phyloP scores from a whole-genome alignment of 352 stramenopile genomes.

The Pythium aphanidermatum region DNA sequence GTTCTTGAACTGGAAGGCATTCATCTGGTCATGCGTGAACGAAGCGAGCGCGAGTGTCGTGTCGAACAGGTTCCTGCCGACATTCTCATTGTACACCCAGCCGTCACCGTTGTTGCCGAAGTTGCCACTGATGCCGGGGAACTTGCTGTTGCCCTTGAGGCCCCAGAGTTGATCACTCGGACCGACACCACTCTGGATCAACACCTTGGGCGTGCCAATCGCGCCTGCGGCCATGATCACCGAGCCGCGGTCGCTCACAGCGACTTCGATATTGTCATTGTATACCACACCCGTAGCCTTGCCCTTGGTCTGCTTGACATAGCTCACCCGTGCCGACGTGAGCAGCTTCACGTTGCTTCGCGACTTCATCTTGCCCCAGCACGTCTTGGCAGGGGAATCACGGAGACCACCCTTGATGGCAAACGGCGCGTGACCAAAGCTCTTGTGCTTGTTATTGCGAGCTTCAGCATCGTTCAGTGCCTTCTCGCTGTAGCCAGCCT shows the following conservation, averaged over 20 bases:
- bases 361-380: conserved; percentile 33
- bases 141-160: conserved; percentile 27
- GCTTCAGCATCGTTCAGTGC: conserved; percentile 42
- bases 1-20: conserved; percentile 30
- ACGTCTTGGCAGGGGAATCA: conserved; percentile 49
- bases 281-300: conserved; percentile 47
- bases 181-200: conserved; percentile 74
- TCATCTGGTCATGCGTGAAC: conserved; percentile 54
- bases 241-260: conserved; percentile 33
- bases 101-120: conserved; percentile 19
- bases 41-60: conserved; percentile 42
- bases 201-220: conserved; percentile 68
- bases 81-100: conserved; percentile 47
- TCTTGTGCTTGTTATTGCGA: conserved; percentile 56
- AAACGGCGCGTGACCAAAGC: conserved; percentile 45
- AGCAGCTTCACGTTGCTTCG: conserved; percentile 49
- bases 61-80: conserved; percentile 58
- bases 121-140: conserved; percentile 29
- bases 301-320: conserved; percentile 38
- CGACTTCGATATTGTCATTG: conserved; percentile 27
- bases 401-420: conserved; percentile 48
- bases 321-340: conserved; percentile 37
- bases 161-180: conserved; percentile 41
- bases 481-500: conserved; percentile 31
- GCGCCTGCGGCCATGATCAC: conserved; percentile 71